Base-by-base conservation (phyloP, 106 monocot genomes). In the Dendrobium nobile region DNA sequence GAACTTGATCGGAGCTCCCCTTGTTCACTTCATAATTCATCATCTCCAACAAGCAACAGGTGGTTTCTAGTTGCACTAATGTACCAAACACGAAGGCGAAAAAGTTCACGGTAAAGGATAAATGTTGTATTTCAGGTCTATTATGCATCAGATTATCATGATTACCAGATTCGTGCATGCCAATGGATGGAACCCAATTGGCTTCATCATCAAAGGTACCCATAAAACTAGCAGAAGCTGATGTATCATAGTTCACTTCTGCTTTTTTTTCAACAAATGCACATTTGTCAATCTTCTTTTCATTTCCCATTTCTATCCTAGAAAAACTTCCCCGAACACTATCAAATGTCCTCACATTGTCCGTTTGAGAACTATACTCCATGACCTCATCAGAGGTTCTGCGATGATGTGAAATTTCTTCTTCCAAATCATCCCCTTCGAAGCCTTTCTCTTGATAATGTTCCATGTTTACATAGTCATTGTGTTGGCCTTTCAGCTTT, bases 321-420 rank as follows among this genome's bases (percentile, higher is more conserved):
- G 82, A 75, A 59, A 81, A 68, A 28, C 43, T 90, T 24, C 24
- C 79, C 26, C 47, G 61, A 67, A 41, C 9, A 78, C 67, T 18
- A 82, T 45, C 72, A 41, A 73, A 51, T 59, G 51, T 42, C 40
- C 16, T 54, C 41, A 2, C 15, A 55, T 58, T 64, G 55, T 13
- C 56, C 45, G 45, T 56, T 15, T 58, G 73, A 75, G 45, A 16
- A 76, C 72, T 56, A 67, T 79, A 16, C 3, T 79, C 41, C 67
- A 78, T 70, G 47, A 84, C 84, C 68, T 84, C 9, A 37, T 41
- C 67, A 47, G 45, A 67, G 18, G 31, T 26, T 24, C n/a, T 74
- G 41, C 72, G 77, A 16, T 68, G 83, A 54, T 77, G 75, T 17
- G 80, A 81, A 43, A 78, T 78, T 17, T 7, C 80, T 45, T 18